Evolutionary conservation across 2,329 filamentous ascomycete species (phyloP).

Genomic region (Clonostachys sp.): DNA sequence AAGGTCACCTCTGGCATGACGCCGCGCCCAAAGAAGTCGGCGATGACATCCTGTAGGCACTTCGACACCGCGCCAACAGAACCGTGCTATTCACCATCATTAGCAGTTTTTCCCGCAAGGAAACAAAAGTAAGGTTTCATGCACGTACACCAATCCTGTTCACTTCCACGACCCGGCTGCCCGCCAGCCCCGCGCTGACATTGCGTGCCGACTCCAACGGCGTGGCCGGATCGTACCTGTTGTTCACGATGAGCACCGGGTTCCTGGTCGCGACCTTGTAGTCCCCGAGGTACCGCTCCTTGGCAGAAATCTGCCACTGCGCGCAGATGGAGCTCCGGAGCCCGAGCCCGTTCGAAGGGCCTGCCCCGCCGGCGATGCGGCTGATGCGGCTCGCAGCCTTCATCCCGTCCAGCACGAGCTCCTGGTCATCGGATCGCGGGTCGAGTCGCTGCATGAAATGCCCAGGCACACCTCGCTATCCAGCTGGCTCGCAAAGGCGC

Average conservation of each 20-base stretch:
- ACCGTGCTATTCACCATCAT: no score
- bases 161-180: constrained; percentile 33
- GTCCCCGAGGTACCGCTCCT: constrained; percentile 7
- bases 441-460: constrained; percentile 10
- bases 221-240: constrained; percentile 32
- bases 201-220: constrained; percentile 30
- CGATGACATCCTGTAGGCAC: no score
- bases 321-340: not conserved
- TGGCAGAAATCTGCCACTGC: constrained; percentile 3
- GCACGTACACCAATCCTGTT: constrained; percentile 35
- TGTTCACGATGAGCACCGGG: constrained; percentile 31
- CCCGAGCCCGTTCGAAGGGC: not conserved
- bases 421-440: not conserved
- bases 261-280: constrained; percentile 20
- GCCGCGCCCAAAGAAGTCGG: no score
- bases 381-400: not conserved
- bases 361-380: not conserved
- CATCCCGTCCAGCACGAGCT: constrained; percentile 2
- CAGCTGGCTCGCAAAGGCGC: not conserved
- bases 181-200: constrained; percentile 25
- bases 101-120: no score
- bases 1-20: no score
- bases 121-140: no score
- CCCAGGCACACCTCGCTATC: constrained; percentile 1
- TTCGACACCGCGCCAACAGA: no score